Base-by-base conservation (phyloP, 495 filamentous ascomycete genomes). In the Lepraria neglecta region DNA sequence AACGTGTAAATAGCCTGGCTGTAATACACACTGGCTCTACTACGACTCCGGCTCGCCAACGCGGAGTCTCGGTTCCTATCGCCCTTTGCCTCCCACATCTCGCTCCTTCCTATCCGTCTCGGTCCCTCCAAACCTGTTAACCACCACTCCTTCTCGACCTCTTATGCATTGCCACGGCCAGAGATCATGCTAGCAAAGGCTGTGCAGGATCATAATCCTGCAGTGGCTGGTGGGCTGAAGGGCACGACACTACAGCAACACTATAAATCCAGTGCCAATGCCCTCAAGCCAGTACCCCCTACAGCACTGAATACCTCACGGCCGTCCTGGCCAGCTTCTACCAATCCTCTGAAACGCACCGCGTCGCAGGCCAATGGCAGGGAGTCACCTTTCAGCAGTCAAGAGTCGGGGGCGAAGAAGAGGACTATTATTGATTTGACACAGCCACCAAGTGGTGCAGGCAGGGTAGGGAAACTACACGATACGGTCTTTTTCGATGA, bases 401-500 rank as follows among this genome's bases (percentile, higher is more conserved):
- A 60, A 42, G 61, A 64, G 55, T 47, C 52, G 15, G 45, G 30
- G 1, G 15, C 19, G 17, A 65, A 47, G 15, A 45, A 44, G 24
- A 40, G 11, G 17, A 12, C 43, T 3, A 45, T 61, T 24, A 51
- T 50, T 21, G 27, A 62, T 14, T 21, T 55, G 33, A 58, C 38
- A 24, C 54, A 59, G 27, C 52, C 64, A 19, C 58, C 66, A 28
- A n/a, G 43, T 24, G 50, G 47, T 47, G 33, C 28, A 45, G 63
- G 63, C 9, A 60, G 65, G 46, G 33, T 69, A 14, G 62, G 62
- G 6, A 67, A 55, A 12, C 50, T 69, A 28, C 67, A 69, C 50
- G 60, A 59, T 38, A 59, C 70, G 30, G 77, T 81, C 31, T 80
- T 75, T 58, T 81, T 82, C 48, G 77, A 81, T 63, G 78, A 80